Conservation (phyloP, 2,329 filamentous ascomycete species). For the Myriangium duriaei region DNA sequence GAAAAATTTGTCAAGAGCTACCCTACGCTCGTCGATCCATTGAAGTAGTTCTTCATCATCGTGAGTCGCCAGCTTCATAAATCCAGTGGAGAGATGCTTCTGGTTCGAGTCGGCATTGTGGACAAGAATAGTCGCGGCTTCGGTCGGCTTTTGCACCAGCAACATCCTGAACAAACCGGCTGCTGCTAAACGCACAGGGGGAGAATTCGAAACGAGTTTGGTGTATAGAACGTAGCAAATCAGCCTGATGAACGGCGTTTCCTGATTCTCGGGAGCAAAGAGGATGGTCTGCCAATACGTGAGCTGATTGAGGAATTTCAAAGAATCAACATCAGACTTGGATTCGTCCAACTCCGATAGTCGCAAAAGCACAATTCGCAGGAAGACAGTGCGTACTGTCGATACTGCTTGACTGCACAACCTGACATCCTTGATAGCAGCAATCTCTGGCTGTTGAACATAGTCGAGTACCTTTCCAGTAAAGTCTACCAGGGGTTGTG, state of each 20-base stretch:
- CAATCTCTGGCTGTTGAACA: conserved; percentile 71
- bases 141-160: conserved; percentile 81
- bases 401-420: conserved; percentile 75
- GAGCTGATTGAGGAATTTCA: conserved; percentile 68
- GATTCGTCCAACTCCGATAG: conserved; percentile 71
- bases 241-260: conserved; percentile 71
- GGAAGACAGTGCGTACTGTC: conserved; percentile 62
- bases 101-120: conserved; percentile 61
- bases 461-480: conserved; percentile 77
- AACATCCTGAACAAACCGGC: conserved; percentile 84
- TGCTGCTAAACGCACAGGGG: conserved; percentile 58
- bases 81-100: conserved; percentile 58
- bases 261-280: conserved; percentile 60
- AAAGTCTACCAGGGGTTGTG: conserved; percentile 73
- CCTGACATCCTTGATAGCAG: conserved; percentile 72
- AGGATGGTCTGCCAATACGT: conserved; percentile 94
- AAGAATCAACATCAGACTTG: conserved; percentile 49
- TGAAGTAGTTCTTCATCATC: conserved; percentile 78
- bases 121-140: conserved; percentile 61
- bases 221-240: conserved; percentile 89
- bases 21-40: conserved; percentile 76
- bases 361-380: conserved; percentile 65
- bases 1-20: conserved; percentile 70
- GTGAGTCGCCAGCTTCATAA: conserved; percentile 72
- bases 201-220: conserved; percentile 62